A percentile compares a stretch with the other conserved stretches of the same genome.
Conservation (phyloP, 306 rosid genomes). For the Heteromeles arbutifolia region DNA sequence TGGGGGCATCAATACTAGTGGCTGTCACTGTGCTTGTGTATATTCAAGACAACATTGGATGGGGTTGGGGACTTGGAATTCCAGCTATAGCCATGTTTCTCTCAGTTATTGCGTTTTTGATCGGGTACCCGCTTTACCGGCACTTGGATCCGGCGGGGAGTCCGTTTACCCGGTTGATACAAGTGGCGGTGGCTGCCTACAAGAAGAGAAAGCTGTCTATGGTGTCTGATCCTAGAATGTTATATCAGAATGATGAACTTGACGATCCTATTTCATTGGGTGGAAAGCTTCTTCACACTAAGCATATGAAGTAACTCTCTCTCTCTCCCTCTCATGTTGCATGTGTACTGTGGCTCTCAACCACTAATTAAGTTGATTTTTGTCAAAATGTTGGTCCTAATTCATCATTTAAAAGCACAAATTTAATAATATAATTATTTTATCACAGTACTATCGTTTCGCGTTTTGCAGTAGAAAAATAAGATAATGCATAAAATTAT, state of each 20-base stretch:
- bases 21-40: slow-evolving; percentile 87
- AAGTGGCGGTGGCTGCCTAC: slow-evolving; percentile 63
- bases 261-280: slow-evolving; percentile 58
- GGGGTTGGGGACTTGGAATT: slow-evolving; percentile 88
- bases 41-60: slow-evolving; percentile 82
- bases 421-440: no score
- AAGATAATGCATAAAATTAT: no score
- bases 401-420: no score
- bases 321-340: not conserved
- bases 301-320: slow-evolving; percentile 52
- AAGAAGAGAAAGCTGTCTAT: slow-evolving; percentile 46
- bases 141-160: slow-evolving; percentile 70
- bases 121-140: slow-evolving; percentile 83
- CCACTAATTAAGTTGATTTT: no score
- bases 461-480: no score
- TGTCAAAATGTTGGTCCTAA: not conserved
- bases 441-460: no score
- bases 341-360: no score
- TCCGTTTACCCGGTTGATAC: slow-evolving; percentile 81
- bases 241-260: slow-evolving; percentile 63
- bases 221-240: slow-evolving; percentile 15
- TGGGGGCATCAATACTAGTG: slow-evolving; percentile 74
- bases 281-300: slow-evolving; percentile 56
- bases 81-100: slow-evolving; percentile 78
- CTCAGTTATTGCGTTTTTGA: slow-evolving; percentile 50